phyloP scores from a whole-genome alignment of 1,284 basidiomycete genomes.

The Melampsora americana region DNA sequence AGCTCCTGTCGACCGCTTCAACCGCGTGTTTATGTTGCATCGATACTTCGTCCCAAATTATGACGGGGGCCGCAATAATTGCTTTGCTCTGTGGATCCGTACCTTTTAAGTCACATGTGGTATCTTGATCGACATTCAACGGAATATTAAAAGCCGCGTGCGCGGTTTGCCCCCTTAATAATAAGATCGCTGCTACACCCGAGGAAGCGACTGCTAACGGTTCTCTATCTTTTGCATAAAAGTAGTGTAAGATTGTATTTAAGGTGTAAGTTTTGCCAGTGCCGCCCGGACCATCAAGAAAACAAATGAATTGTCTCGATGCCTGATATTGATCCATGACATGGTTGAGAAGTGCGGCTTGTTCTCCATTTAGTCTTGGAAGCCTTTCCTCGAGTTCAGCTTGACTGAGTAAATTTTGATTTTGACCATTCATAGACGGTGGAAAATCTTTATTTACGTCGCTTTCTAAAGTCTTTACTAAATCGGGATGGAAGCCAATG shows the following conservation, averaged over 20 bases:
- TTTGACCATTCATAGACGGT: background rate
- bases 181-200: background rate
- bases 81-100: background rate
- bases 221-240: background rate
- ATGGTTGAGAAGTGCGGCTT: too few species aligned
- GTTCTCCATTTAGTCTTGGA: too few species aligned
- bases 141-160: slow-evolving; percentile 1
- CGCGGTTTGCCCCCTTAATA: background rate
- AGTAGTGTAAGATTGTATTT: background rate
- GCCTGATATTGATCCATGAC: too few species aligned
- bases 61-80: background rate
- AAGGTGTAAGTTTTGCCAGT: background rate
- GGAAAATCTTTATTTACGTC: background rate
- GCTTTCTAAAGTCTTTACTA: too few species aligned
- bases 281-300: too few species aligned
- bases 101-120: background rate
- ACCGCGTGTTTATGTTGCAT: background rate
- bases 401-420: too few species aligned
- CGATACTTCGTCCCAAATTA: slow-evolving; percentile 23
- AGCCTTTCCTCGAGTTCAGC: too few species aligned
- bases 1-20: background rate
- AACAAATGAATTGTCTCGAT: too few species aligned
- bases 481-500: too few species aligned
- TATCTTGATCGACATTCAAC: background rate
- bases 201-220: background rate